Evolutionary conservation across 106 monocot species (phyloP).

Genomic region (Gastrodia elata): DNA sequence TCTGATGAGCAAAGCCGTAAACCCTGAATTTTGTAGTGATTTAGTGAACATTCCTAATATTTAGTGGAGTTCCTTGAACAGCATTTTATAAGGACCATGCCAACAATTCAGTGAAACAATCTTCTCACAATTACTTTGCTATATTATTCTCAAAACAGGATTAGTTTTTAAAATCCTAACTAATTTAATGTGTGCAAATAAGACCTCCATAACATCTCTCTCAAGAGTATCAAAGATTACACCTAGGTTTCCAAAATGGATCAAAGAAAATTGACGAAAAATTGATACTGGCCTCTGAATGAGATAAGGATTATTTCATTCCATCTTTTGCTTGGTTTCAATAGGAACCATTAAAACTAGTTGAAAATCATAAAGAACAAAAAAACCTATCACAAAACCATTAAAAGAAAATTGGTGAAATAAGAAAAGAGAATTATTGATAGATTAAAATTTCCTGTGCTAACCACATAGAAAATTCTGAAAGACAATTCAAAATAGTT

Average conservation of each 20-base stretch:
- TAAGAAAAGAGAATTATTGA: not conserved
- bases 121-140: not conserved
- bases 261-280: not conserved
- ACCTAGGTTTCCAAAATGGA: not conserved
- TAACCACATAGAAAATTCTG: not conserved
- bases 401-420: not conserved
- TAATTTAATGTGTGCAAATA: not conserved
- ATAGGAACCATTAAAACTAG: no score
- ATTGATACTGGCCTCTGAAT: not conserved
- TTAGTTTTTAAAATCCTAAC: not conserved
- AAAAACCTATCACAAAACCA: not conserved
- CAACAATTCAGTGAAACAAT: not conserved
- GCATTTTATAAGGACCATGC: not conserved
- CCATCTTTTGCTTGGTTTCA: not conserved
- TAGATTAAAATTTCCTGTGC: not conserved
- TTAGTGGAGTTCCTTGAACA: not conserved
- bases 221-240: conserved; percentile 2
- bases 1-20: not conserved
- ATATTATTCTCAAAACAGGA: not conserved
- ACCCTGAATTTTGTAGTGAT: not conserved
- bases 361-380: no score
- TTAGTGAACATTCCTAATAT: not conserved
- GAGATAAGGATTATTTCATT: not conserved
- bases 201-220: not conserved
- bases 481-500: not conserved